Evolutionary conservation across 2,329 filamentous ascomycete species (phyloP), one percentile per base, ranked within the genome.

Genomic region (Emmonsiellopsis sp.): DNA sequence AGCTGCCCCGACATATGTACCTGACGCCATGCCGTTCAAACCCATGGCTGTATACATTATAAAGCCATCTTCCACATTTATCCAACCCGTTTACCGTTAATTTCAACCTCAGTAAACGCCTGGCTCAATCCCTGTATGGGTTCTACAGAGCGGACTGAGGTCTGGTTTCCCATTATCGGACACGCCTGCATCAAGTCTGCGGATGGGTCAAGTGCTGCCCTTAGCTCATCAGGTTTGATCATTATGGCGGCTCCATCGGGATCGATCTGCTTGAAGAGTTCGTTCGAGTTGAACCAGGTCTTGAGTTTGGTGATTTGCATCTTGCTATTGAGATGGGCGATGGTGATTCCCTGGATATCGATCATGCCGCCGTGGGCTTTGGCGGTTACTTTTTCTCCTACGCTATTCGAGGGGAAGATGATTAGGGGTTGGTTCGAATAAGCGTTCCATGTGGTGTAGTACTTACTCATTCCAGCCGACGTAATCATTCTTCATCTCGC

Each of bases 401-500:
- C 77, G 62, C 81, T 84, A 54, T 56, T 37, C 38, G 13, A 55
- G 32, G 9, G n/a, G n/a, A n/a, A n/a, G 58, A 56, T 69, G 54
- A 67, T 45, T 50, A 54, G 49, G 48, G 47, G 51, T 1, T 26
- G 20, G 3, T 26, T 26, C 20, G 3, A 26, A 26, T 26, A 5
- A 26, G 20, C 5, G 5, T 26, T 26, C 20, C 5, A 26, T 26
- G 20, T 26, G 20, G 20, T 26, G 5, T 26, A 26, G 9, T 32
- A 74, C 78, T 59, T 65, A 84, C 82, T 81, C 74, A 58, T 86
- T 84, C 52, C 79, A 74, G 1, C 81, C 82, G 1, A 81, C 77
- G 64, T 86, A 86, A 62, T 86, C 83, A 56, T 78, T 79, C 70
- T 79, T 80, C 79, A 86, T 85, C 4, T 71, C 67, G 0, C 83